Conservation (phyloP, 2,329 filamentous ascomycete genomes). For the Cadophora malorum region DNA sequence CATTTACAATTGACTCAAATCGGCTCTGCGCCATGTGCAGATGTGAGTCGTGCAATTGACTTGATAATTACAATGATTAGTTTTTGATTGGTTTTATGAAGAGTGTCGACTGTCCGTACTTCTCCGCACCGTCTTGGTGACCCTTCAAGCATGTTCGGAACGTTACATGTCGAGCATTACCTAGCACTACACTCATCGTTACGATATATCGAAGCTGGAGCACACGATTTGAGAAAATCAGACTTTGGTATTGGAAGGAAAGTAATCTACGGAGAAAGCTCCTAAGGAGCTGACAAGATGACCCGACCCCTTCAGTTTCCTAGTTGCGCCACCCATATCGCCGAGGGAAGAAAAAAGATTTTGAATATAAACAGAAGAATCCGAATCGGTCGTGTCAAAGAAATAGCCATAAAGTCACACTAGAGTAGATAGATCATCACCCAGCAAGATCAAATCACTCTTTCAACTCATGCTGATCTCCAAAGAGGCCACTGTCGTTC, state of each 20-base stretch:
- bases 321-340: constrained; percentile 34
- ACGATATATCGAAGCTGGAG: neutral
- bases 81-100: neutral
- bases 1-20: too few relatives aligned
- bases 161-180: neutral
- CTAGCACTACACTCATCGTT: neutral
- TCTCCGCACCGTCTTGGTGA: too few relatives aligned
- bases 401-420: constrained; percentile 14
- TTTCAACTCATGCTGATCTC: constrained; percentile 63
- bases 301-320: constrained; percentile 4
- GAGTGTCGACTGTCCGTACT: neutral
- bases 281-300: constrained; percentile 8
- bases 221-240: neutral
- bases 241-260: constrained; percentile 16
- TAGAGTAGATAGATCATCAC: constrained; percentile 24
- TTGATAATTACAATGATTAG: neutral
- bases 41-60: too few relatives aligned
- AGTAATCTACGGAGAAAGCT: constrained; percentile 10
- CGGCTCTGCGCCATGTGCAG: too few relatives aligned
- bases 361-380: constrained; percentile 40
- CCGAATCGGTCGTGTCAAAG: constrained; percentile 30
- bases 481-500: constrained; percentile 58
- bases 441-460: constrained; percentile 45
- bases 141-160: too few relatives aligned
- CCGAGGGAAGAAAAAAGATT: constrained; percentile 20